Conservation (phyloP, 305 asterid genomes). For the Salvia sclarea region DNA sequence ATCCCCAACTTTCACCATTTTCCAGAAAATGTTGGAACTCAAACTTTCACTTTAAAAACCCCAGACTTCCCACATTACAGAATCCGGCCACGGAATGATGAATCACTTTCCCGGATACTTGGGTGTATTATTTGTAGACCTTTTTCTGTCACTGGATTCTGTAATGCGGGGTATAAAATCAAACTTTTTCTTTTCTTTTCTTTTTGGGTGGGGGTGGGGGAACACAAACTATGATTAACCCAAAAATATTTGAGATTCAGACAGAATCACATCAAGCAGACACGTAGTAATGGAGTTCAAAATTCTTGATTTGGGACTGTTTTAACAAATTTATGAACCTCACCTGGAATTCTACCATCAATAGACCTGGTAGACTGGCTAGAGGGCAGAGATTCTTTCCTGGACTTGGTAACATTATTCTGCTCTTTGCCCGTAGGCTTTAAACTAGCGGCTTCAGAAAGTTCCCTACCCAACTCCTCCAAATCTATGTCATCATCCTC, state of each 20-base stretch:
- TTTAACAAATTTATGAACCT: not conserved
- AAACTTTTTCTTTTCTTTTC: too few species aligned
- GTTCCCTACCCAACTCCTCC: conserved; percentile 73
- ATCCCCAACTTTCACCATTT: too few species aligned
- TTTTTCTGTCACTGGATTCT: too few species aligned
- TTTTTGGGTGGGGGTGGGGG: too few species aligned
- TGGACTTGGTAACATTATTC: conserved; percentile 38
- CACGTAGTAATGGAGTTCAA: conserved; percentile 3
- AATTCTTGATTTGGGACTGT: not conserved
- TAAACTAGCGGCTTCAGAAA: conserved; percentile 66
- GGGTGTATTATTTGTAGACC: too few species aligned
- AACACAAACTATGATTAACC: too few species aligned
- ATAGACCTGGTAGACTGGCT: conserved; percentile 38
- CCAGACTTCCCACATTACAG: not conserved
- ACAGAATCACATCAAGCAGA: not conserved
- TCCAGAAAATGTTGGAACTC: too few species aligned
- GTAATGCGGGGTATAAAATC: too few species aligned
- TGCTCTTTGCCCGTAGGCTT: conserved; percentile 46
- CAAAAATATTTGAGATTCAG: not conserved
- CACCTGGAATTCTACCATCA: conserved; percentile 64
- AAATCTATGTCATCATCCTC: conserved; percentile 63
- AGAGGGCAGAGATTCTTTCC: conserved; percentile 34
- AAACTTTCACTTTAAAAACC: too few species aligned
- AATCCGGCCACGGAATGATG: too few species aligned
- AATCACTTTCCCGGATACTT: too few species aligned